A percentile compares a stretch with the other conserved stretches of the same genome.
Conservation (phyloP, 2,329 filamentous ascomycete genomes). For the Exophiala spinifera region DNA sequence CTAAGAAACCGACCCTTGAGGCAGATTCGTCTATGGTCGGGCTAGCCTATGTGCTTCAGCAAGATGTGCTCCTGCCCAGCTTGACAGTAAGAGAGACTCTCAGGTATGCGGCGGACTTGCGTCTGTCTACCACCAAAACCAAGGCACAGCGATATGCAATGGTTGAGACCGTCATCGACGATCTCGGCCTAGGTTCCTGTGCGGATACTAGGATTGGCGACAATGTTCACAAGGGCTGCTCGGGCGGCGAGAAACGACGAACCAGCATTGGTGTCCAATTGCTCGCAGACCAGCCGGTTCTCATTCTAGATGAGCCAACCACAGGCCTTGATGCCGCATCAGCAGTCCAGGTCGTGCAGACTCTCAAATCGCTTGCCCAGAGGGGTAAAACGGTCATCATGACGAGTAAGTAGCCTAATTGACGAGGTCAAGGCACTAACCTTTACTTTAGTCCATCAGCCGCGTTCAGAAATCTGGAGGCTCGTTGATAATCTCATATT, state of each 20-base stretch:
- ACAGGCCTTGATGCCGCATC: constrained; percentile 71
- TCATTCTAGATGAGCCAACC: constrained; percentile 77
- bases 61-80: constrained; percentile 69
- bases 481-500: constrained; percentile 71
- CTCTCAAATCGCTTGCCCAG: constrained; percentile 63
- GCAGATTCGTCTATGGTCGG: constrained; percentile 44
- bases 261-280: constrained; percentile 76
- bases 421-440: constrained; percentile 66
- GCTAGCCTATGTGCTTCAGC: constrained; percentile 63
- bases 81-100: constrained; percentile 74
- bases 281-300: constrained; percentile 71
- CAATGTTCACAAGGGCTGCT: constrained; percentile 69
- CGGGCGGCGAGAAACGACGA: constrained; percentile 73
- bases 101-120: constrained; percentile 67
- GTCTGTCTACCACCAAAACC: constrained; percentile 62
- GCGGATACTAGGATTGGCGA: constrained; percentile 72
- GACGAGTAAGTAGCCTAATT: constrained; percentile 37
- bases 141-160: constrained; percentile 58
- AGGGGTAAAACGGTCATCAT: constrained; percentile 64
- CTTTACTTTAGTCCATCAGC: constrained; percentile 69
- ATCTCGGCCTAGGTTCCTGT: constrained; percentile 73
- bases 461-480: constrained; percentile 74
- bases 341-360: constrained; percentile 69
- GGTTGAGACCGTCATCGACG: constrained; percentile 73
- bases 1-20: constrained; percentile 54